These are phyloP conservation scores for Umbellularia californica DNA, from an alignment of 164 flowering plant species.

Conservation along the genomic window DNA sequence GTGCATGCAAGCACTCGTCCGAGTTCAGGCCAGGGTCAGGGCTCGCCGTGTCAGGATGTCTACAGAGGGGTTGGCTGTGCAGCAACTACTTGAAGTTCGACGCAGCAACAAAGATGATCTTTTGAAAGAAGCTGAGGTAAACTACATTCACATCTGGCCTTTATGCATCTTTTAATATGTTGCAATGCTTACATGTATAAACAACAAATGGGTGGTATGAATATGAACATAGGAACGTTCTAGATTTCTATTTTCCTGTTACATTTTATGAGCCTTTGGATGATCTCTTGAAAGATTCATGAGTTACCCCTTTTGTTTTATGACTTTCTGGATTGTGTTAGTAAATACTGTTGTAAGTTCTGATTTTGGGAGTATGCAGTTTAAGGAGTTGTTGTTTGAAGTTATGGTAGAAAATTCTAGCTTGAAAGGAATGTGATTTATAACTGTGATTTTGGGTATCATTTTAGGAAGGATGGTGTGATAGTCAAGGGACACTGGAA, in stretches of 20 bases:
- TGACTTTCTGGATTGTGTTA: background rate
- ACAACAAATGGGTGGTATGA: no score
- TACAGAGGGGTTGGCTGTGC: constrained; percentile 88
- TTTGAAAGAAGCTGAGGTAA: constrained; percentile 85
- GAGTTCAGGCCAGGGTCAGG: constrained; percentile 83
- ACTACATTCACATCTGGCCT: background rate
- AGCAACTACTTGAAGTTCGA: constrained; percentile 50
- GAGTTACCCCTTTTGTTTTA: background rate
- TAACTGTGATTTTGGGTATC: background rate
- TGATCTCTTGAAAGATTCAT: background rate
- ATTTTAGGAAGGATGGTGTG: constrained; percentile 85
- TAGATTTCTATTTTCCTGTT: background rate
- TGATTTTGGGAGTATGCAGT: background rate
- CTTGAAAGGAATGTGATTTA: background rate
- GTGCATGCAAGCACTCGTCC: constrained; percentile 91
- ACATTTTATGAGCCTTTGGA: background rate
- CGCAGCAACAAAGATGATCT: constrained; percentile 49
- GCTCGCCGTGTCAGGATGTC: constrained; percentile 94
- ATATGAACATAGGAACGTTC: no score
- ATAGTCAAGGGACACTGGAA: constrained; percentile 59
- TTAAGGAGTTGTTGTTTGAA: background rate
- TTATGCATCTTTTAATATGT: background rate
- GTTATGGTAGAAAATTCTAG: background rate
- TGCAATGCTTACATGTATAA: no score
- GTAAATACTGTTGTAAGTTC: background rate